A percentile compares a stretch with the other conserved stretches of the same genome.
Conservation (phyloP, 768 basidiomycete species). For the Cyclocybe aegerita region DNA sequence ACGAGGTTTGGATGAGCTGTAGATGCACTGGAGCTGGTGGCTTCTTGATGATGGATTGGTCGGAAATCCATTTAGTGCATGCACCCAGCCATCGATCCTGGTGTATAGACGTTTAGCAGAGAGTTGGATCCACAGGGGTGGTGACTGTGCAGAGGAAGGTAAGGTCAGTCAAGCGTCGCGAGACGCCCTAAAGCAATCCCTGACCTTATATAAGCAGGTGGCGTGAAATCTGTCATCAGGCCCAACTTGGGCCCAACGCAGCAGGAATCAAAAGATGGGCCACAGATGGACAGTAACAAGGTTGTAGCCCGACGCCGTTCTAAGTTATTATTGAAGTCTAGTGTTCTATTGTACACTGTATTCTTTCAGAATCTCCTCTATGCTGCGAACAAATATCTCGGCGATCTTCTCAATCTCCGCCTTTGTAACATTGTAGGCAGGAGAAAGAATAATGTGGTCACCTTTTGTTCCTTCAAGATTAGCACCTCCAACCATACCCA, state of each 20-base stretch:
- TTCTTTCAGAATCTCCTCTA: slow-evolving; percentile 61
- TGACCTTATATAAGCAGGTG: slow-evolving; percentile 48
- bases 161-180: slow-evolving; percentile 30
- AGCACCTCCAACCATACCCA: slow-evolving; percentile 73
- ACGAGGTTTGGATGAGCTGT: slow-evolving; percentile 40
- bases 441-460: slow-evolving; percentile 70
- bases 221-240: slow-evolving; percentile 24
- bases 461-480: slow-evolving; percentile 71
- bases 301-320: too few species aligned
- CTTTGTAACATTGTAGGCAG: slow-evolving; percentile 75
- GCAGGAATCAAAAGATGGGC: background rate
- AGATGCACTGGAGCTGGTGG: slow-evolving; percentile 65
- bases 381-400: slow-evolving; percentile 59
- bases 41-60: slow-evolving; percentile 69
- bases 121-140: slow-evolving; percentile 28
- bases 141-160: slow-evolving; percentile 29
- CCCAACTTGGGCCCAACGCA: slow-evolving; percentile 6
- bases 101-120: slow-evolving; percentile 35
- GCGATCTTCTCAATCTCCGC: slow-evolving; percentile 72
- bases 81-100: slow-evolving; percentile 83
- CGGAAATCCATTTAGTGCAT: slow-evolving; percentile 91
- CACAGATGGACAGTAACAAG: too few species aligned
- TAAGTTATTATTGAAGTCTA: too few species aligned
- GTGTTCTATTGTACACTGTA: slow-evolving; percentile 19
- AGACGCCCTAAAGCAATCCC: slow-evolving; percentile 36